Evolutionary conservation across 2,329 filamentous ascomycete genomes (phyloP).

Genomic region (Shiraia sp.): DNA sequence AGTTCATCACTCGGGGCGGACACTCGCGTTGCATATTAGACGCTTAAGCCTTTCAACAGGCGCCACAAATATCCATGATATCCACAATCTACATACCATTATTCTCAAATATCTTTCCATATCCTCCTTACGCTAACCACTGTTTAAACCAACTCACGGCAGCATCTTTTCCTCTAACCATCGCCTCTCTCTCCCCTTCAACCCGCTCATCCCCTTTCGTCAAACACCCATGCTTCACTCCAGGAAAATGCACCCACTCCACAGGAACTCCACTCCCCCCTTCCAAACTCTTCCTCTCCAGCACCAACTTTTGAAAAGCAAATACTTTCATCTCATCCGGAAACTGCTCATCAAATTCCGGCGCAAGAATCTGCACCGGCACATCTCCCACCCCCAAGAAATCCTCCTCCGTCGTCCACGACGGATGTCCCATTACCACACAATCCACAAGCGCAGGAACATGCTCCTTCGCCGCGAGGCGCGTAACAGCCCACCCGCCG

Average conservation of each 20-base stretch:
- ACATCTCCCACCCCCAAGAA: constrained; percentile 17
- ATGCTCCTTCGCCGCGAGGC: constrained; percentile 16
- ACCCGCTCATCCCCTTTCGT: constrained; percentile 19
- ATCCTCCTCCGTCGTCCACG: constrained; percentile 17
- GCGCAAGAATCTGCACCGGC: constrained; percentile 23
- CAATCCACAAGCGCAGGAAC: constrained; percentile 21
- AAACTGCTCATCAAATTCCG: constrained; percentile 24
- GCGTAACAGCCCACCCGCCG: constrained; percentile 41
- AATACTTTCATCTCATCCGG: constrained; percentile 26
- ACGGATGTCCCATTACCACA: constrained; percentile 26
- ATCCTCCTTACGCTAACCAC: constrained; percentile 5
- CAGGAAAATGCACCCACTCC: constrained; percentile 30
- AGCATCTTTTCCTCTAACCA: constrained; percentile 22
- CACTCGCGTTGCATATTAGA: constrained; percentile 17
- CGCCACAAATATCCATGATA: constrained; percentile 10
- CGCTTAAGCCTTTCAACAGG: constrained; percentile 37
- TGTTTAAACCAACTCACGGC: constrained; percentile 14
- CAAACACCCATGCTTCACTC: constrained; percentile 26
- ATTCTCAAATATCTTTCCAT: not conserved
- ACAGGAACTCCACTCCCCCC: constrained; percentile 14
- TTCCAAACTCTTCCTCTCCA: constrained; percentile 19
- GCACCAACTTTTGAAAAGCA: constrained; percentile 19
- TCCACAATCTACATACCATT: constrained; percentile 1
- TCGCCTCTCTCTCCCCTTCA: constrained; percentile 19
- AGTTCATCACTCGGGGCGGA: constrained; percentile 38